Base-by-base conservation (phyloP, 2,329 filamentous ascomycete genomes). In the Phaeophleospora eucalypticola region DNA sequence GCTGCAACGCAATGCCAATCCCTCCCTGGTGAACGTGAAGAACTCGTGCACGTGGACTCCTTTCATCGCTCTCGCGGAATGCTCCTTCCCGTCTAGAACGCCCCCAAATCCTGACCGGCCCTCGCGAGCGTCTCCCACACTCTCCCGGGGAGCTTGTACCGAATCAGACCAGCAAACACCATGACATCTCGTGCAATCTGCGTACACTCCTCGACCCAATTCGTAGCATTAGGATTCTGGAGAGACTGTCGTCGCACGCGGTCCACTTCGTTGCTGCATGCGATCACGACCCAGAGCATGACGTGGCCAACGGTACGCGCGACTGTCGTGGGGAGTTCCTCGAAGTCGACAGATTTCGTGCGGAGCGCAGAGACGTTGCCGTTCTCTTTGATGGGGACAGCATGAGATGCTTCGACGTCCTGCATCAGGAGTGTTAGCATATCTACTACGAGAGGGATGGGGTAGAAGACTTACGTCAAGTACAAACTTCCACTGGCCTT, bases 271-370 rank as follows among this genome's bases (percentile, higher is more conserved):
- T 83, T 80, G 41, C 85, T 84, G 68, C 90, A 94, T 71, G 87
- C 89, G 35, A 85, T 79, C 57, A 98, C 88, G 41, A 89, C 89
- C 93, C 93, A 97, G 72, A 95, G 85, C 53, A 98, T 79, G 52
- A 97, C 76, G 67, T 91, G 89, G 15, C 91, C 91, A 59, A 96
- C 83, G 62, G 93, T 95, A 65, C 88, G 84, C 2, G 90, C 85
- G 34, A 98, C 86, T 6, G 89, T 81, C 57, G 88, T 82, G 3
- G 89, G 81, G 34, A 95, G 78, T 1, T 79, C 76, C 14, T 87
- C 80, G 71, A 98, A 97, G 52, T 83, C 84, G 59, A 87, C 82
- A 1, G 91, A 89, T 51, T 83, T 83, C 55, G 78, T 78, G 53
- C 93, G 87, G 69, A 98, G 91, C 40, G 77, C 79, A 59, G 82